phyloP scores from a whole-genome alignment of 2,329 filamentous ascomycete genomes.

The Claviceps sp. region DNA sequence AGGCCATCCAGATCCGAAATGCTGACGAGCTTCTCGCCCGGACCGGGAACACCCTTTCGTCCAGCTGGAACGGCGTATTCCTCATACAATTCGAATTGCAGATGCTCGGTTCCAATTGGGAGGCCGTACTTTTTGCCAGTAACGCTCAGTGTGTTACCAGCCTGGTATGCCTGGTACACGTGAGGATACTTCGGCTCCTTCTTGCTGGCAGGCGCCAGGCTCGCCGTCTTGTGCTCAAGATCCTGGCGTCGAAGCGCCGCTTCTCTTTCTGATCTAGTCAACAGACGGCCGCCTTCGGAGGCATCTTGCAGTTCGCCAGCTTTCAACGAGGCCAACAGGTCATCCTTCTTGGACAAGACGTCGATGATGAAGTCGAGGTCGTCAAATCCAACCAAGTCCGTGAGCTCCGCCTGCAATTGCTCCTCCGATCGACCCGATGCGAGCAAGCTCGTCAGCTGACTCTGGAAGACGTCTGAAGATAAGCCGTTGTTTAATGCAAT shows the following conservation, averaged over 20 bases:
- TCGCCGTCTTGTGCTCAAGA: conserved; percentile 66
- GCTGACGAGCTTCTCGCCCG: conserved; percentile 60
- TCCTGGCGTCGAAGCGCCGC: conserved; percentile 65
- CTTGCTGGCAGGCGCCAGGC: conserved; percentile 56
- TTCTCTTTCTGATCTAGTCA: conserved; percentile 66
- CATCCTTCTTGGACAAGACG: conserved; percentile 62
- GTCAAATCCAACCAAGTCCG: conserved; percentile 83
- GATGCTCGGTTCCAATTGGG: conserved; percentile 59
- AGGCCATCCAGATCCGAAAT: conserved; percentile 80
- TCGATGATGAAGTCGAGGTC: conserved; percentile 90
- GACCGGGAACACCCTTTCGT: conserved; percentile 59
- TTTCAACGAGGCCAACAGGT: conserved; percentile 42
- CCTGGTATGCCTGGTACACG: conserved; percentile 72
- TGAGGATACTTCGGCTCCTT: conserved; percentile 77
- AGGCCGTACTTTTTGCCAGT: conserved; percentile 73
- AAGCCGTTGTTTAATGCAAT: conserved; percentile 56
- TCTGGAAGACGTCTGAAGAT: conserved; percentile 54
- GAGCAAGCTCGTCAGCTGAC: conserved; percentile 65
- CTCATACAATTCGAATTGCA: conserved; percentile 67
- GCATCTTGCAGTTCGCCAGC: conserved; percentile 17
- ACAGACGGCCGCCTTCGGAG: conserved; percentile 37
- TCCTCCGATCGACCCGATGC: conserved; percentile 58
- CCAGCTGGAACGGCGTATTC: conserved; percentile 79
- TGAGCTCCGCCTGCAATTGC: conserved; percentile 80
- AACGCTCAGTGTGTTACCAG: conserved; percentile 73